These are phyloP conservation scores for Albizia julibrissin DNA, from an alignment of 306 rosid species.

Conservation along the genomic window DNA sequence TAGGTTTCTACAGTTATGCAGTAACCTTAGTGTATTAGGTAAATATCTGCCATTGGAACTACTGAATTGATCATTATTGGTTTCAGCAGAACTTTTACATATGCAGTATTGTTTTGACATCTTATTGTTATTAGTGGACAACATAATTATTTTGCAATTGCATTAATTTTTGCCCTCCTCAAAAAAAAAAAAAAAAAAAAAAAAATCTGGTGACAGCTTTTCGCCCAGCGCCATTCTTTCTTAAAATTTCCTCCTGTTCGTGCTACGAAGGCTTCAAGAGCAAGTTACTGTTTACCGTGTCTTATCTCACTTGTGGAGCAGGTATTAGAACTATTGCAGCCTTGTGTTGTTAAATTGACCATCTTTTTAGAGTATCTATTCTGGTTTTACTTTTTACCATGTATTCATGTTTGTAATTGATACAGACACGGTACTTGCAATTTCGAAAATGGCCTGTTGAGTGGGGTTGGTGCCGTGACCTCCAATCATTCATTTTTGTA, in stretches of 20 bases:
- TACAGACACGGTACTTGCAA: slow-evolving; percentile 69
- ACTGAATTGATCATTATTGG: neutral
- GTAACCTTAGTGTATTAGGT: neutral
- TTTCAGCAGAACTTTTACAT: neutral
- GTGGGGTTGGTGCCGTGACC: slow-evolving; percentile 99
- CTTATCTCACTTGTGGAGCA: slow-evolving; percentile 91
- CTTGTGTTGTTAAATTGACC: slow-evolving; percentile 5
- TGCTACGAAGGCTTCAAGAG: slow-evolving; percentile 56
- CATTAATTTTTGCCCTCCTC: slow-evolving; percentile 1
- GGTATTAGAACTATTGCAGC: slow-evolving; percentile 50
- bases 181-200: neutral
- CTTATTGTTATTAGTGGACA: slow-evolving; percentile 18
- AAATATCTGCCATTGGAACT: slow-evolving; percentile 11
- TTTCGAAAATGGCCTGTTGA: slow-evolving; percentile 86
- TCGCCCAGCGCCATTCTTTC: slow-evolving; percentile 51
- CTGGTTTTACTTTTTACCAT: neutral
- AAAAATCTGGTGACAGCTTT: slow-evolving; percentile 59
- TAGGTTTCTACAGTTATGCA: neutral
- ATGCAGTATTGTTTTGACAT: slow-evolving; percentile 10
- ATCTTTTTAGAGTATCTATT: neutral
- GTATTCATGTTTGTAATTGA: slow-evolving; percentile 15
- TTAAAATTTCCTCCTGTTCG: slow-evolving; percentile 56
- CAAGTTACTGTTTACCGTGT: slow-evolving; percentile 78
- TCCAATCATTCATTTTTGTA: slow-evolving; percentile 87
- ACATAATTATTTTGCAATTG: slow-evolving; percentile 29